Percentiles rank a stretch among this genome's conserved stretches.
Evolutionary conservation across 192 early-diverging fungal genomes (phyloP).

Genomic region (Gryganskiella cystojenkinii): DNA sequence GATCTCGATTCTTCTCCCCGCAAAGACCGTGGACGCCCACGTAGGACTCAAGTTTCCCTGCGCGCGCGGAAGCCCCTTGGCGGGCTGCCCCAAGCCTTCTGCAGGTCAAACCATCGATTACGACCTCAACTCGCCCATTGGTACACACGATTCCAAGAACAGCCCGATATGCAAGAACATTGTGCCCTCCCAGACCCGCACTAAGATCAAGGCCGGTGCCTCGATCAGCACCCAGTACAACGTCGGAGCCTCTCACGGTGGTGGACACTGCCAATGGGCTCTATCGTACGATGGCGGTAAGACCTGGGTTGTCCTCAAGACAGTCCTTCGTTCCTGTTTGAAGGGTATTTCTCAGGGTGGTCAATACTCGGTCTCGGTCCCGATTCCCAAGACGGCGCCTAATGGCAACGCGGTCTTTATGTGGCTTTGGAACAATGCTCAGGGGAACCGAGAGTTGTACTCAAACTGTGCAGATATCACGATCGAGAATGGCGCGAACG

Average conservation of each 20-base stretch:
- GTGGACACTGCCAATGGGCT: constrained; percentile 76
- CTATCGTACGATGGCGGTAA: constrained; percentile 68
- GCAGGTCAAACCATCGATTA: constrained; percentile 52
- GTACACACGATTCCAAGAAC: constrained; percentile 8
- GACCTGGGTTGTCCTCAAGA: constrained; percentile 68
- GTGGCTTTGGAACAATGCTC: constrained; percentile 77
- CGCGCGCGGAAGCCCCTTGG: constrained; percentile 40
- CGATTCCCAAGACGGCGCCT: constrained; percentile 41
- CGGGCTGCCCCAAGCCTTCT: constrained; percentile 47
- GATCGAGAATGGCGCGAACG: constrained; percentile 56
- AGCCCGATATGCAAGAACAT: constrained; percentile 58
- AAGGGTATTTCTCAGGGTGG: constrained; percentile 9
- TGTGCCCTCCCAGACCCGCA: constrained; percentile 42
- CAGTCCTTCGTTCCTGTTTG: constrained; percentile 56
- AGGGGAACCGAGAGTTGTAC: constrained; percentile 78
- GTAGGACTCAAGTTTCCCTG: constrained; percentile 51
- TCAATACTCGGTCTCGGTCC: constrained; percentile 33
- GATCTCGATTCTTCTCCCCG: too few species aligned
- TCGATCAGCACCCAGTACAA: constrained; percentile 58
- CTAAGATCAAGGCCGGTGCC: constrained; percentile 55
- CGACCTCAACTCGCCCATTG: constrained; percentile 50
- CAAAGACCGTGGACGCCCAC: constrained; percentile 28
- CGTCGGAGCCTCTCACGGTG: constrained; percentile 61
- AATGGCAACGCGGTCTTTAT: constrained; percentile 34
- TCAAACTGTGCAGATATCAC: constrained; percentile 78